Conservation (phyloP, 2,329 filamentous ascomycete genomes). For the Colletotrichum karsti region DNA sequence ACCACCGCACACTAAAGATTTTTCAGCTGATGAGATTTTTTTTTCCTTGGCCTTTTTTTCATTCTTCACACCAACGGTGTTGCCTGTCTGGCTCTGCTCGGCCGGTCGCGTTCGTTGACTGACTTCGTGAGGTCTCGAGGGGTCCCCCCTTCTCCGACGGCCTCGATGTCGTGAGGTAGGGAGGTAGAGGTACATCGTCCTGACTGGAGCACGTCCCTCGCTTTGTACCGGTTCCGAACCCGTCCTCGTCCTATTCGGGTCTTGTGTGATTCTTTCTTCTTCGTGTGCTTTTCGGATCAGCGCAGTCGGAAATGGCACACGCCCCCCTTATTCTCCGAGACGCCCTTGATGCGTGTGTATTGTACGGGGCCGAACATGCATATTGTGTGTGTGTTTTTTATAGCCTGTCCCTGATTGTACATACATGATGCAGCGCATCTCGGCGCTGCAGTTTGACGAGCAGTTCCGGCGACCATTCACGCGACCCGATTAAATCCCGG, state of each 20-base stretch:
- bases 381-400: not conserved
- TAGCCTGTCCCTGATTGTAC: not conserved
- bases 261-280: not conserved
- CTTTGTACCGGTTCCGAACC: conserved; percentile 9
- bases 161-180: not conserved
- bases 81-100: not conserved
- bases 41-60: not conserved
- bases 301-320: not conserved
- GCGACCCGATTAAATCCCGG: not conserved
- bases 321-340: not conserved
- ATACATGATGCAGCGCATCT: not conserved
- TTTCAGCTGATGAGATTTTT: not conserved
- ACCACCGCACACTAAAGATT: not conserved
- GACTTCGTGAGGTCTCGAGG: not conserved
- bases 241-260: not conserved
- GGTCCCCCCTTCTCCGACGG: not conserved
- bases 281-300: not conserved
- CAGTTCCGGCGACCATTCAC: not conserved
- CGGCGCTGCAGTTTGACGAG: not conserved
- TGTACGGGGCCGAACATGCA: not conserved
- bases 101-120: not conserved
- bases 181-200: conserved; percentile 11
- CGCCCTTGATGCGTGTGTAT: not conserved
- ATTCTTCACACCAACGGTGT: too few relatives aligned
- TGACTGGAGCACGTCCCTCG: conserved; percentile 11